phyloP scores from a whole-genome alignment of 345 rosid genomes.

The Gossypium sturtianum region DNA sequence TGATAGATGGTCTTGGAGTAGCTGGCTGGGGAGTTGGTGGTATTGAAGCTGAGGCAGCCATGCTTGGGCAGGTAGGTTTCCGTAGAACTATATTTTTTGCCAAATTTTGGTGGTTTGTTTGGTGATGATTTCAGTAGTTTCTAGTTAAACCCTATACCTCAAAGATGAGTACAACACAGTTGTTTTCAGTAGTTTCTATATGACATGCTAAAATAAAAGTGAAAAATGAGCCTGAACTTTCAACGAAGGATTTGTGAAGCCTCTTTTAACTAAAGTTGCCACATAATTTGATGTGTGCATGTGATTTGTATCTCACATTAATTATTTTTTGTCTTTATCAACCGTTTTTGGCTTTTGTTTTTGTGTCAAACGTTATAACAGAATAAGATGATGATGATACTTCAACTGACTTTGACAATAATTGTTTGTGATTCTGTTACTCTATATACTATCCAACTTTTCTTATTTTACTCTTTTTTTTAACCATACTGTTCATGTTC shows the following conservation, averaged over 20 bases:
- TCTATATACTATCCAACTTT: not conserved
- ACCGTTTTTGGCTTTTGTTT: not conserved
- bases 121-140: not conserved
- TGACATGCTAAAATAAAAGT: not conserved
- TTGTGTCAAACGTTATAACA: not conserved
- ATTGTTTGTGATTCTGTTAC: too few relatives aligned
- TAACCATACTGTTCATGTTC: not conserved
- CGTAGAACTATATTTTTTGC: not conserved
- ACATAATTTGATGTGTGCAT: not conserved
- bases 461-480: not conserved
- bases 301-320: not conserved
- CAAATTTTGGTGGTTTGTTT: not conserved
- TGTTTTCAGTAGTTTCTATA: not conserved
- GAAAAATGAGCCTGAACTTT: not conserved
- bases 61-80: constrained; percentile 91
- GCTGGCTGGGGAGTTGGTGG: constrained; percentile 99
- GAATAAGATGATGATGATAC: not conserved
- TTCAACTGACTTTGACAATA: not conserved
- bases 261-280: not conserved
- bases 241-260: not conserved
- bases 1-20: constrained; percentile 99
- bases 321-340: not conserved
- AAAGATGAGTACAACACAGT: not conserved
- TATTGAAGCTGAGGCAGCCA: constrained; percentile 96
- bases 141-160: not conserved